These are phyloP conservation scores for Mycena latifolia DNA, from an alignment of 768 basidiomycete species.

Conservation along the genomic window DNA sequence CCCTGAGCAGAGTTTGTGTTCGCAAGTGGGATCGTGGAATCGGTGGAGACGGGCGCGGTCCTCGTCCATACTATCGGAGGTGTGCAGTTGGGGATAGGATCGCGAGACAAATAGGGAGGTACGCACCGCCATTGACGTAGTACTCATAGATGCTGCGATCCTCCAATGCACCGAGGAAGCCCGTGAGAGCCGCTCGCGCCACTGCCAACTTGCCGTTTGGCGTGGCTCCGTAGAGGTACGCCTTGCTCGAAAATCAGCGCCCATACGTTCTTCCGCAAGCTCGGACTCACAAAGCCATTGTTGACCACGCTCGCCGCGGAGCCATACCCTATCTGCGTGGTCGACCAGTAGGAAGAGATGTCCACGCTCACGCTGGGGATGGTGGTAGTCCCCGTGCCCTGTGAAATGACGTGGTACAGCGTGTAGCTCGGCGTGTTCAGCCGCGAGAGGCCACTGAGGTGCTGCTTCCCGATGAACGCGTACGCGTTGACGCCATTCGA, in stretches of 20 bases:
- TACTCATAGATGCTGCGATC: conserved; percentile 25
- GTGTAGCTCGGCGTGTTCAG: conserved; percentile 12
- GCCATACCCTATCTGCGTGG: conserved; percentile 34
- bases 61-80: neutral
- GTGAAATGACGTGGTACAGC: conserved; percentile 21
- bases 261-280: no score
- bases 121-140: conserved; percentile 27
- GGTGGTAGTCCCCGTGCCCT: neutral
- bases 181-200: conserved; percentile 11
- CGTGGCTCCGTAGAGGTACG: no score
- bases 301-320: conserved; percentile 10
- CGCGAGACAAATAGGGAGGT: no score
- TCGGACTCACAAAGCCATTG: conserved; percentile 16
- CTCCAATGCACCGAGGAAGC: neutral
- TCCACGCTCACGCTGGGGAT: conserved; percentile 11
- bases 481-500: conserved; percentile 13
- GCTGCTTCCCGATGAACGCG: conserved; percentile 25
- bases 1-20: no score
- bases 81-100: no score
- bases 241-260: conserved; percentile 6
- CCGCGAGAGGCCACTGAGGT: conserved; percentile 12
- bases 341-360: conserved; percentile 15
- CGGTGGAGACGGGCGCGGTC: no score
- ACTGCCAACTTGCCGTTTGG: conserved; percentile 12
- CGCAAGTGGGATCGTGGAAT: no score